phyloP scores from a whole-genome alignment of 2,329 filamentous ascomycete genomes.

The Alternaria tenuissima region DNA sequence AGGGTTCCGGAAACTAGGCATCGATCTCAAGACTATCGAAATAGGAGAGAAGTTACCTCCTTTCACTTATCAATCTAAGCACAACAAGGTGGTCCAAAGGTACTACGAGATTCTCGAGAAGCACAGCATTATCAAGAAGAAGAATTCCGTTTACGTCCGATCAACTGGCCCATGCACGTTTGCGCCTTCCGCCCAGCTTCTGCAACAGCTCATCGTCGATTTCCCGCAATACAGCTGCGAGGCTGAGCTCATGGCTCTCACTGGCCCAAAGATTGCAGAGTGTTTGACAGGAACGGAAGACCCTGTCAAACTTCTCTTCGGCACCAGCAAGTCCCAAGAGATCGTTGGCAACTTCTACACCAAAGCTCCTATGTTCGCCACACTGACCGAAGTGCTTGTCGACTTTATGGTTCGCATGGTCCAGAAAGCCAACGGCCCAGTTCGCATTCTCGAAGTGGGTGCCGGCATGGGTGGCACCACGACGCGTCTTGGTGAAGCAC shows the following conservation, averaged over 20 bases:
- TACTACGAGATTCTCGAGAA: conserved; percentile 18
- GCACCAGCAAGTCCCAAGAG: conserved; percentile 12
- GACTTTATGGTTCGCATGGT: conserved; percentile 14
- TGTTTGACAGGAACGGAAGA: conserved; percentile 23
- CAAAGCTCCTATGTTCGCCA: conserved; percentile 28
- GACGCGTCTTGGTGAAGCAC: conserved; percentile 18
- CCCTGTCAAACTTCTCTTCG: conserved; percentile 24
- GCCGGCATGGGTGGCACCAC: conserved; percentile 53
- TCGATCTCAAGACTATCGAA: conserved; percentile 9
- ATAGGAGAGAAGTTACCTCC: conserved; percentile 11
- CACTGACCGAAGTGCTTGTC: conserved; percentile 24
- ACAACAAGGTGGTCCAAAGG: conserved; percentile 14
- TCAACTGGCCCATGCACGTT: neutral
- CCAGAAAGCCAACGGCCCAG: conserved; percentile 12
- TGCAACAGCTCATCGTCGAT: conserved; percentile 2
- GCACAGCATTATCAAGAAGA: conserved; percentile 12
- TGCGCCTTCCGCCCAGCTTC: conserved; percentile 1
- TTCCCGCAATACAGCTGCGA: conserved; percentile 23
- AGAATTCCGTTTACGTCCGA: conserved; percentile 2
- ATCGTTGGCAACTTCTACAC: conserved; percentile 26
- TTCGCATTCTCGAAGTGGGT: conserved; percentile 50
- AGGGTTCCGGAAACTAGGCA: conserved; percentile 18
- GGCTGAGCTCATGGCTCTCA: conserved; percentile 18
- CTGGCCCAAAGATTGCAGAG: conserved; percentile 16
- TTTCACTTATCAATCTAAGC: conserved; percentile 14